Evolutionary conservation across 371 early-diverging fungal species (phyloP), one percentile per base, ranked within the genome.

Genomic region (Mortierella polycephala): DNA sequence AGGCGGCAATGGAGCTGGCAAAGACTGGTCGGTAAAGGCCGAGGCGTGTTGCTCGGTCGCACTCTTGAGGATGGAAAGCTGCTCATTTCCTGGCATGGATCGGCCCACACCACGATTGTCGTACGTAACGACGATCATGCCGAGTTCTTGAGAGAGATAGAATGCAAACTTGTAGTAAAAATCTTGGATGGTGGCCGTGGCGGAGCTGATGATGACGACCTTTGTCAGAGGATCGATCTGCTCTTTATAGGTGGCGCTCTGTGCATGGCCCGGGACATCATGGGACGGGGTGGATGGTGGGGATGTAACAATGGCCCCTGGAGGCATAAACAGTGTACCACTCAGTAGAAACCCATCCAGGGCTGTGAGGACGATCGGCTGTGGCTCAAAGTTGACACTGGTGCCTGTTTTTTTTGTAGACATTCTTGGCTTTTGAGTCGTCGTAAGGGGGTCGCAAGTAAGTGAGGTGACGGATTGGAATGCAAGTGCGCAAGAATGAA

Each of bases 101-200:
- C 71, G 74, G 44, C 82, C 82, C 1, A 81, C 67, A 21, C 82
- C 82, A 0, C 82, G 69, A 52, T 73, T 75, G 50, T 81, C 82
- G 37, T 81, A 81, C 3, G 82, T 73, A 52, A 81, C 44, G 40
- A 81, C 82, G 39, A 75, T 62, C 64, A 75, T 68, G 18, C 76
- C 77, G 16, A 81, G 75, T 30, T 81, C 75, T 37, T 70, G 74
- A 3, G 75, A 74, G 14, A 81, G 71, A 39, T 81, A 81, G 30
- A 51, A 16, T 16, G 75, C 71, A 62, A 81, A 81, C 58, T 74
- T 74, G 65, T 67, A 74, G 50, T 81, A 81, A 46, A 67, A 81
- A 44, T 81, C 75, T 50, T 75, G 81, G 51, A 75, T 67, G 23
- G 71, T 71, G 5, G 75, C 81, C 20, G 81, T 81, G 46, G 81